These are phyloP conservation scores for Medicago ruthenica DNA, from an alignment of 306 rosid species.

Conservation along the genomic window DNA sequence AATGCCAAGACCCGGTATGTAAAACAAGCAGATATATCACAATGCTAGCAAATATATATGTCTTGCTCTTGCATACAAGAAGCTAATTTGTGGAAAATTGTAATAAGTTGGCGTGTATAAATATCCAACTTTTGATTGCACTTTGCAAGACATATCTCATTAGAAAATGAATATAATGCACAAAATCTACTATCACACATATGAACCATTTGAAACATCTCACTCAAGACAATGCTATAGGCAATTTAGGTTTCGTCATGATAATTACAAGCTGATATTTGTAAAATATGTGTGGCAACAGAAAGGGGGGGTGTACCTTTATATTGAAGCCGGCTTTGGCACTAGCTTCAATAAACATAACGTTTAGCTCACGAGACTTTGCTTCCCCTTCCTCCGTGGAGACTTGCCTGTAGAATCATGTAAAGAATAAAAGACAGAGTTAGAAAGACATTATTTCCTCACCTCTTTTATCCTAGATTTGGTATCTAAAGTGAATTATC, in stretches of 20 bases:
- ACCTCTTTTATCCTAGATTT: conserved; percentile 1
- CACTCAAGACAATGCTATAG: conserved; percentile 26
- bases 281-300: neutral
- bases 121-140: conserved; percentile 22
- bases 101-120: conserved; percentile 17
- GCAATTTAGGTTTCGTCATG: neutral
- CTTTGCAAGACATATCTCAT: conserved; percentile 5
- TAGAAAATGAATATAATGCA: conserved; percentile 26
- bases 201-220: conserved; percentile 35
- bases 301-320: conserved; percentile 57
- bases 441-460: neutral
- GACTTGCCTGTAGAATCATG: conserved; percentile 68
- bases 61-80: conserved; percentile 21
- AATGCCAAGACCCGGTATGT: neutral
- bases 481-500: conserved; percentile 7
- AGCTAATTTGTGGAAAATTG: neutral
- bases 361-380: conserved; percentile 75
- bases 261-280: conserved; percentile 1
- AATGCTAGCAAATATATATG: conserved; percentile 30
- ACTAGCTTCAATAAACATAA: conserved; percentile 90
- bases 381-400: conserved; percentile 92
- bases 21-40: conserved; percentile 9
- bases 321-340: conserved; percentile 95
- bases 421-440: conserved; percentile 33
- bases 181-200: conserved; percentile 21